Evolutionary conservation across 2,329 filamentous ascomycete genomes (phyloP), one percentile per base, ranked within the genome.

Genomic region (Claviceps sp.): DNA sequence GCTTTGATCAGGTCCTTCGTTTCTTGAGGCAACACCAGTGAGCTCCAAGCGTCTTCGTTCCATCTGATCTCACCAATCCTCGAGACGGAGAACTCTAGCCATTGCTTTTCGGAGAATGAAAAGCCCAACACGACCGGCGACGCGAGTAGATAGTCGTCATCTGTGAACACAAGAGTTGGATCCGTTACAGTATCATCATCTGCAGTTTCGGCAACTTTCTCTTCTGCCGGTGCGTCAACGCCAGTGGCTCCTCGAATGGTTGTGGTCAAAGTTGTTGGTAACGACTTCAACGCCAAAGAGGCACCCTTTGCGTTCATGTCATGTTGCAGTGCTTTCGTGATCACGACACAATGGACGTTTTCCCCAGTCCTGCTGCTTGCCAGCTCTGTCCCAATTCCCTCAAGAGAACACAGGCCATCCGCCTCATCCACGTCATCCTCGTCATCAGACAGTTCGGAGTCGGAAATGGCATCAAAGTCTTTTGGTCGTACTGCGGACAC

Each of bases 111-210:
- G 1, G 80, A 81, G 64, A 95, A 94, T 1, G 87, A 81, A 60
- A 95, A 95, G 0, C 89, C 90, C 1, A 94, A 76, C 0, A 95
- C 87, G 0, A 94, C 82, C 0, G 89, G 85, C 2, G 87, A 91
- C 2, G 89, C 83, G 48, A 94, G 84, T 5, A 95, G 72, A 24
- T 93, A 84, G 58, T 95, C 87, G 56, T 94, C 88, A 48, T 93
- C 87, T 0, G 77, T 85, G 64, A 93, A 90, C 19, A 78, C 72
- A 1, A 75, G 16, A 75, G 16, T 60, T 7, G 47, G 42, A 16
- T 57, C 55, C 11, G 58, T 51, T 17, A 38, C 24, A 14, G 54
- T 42, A 14, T 59, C 59, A 13, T 57, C 55, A 11, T 52, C 44
- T 10, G 55, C 49, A 5, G 54, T 54, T 7, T 53, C 50, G 6